A percentile compares a stretch with the other conserved stretches of the same genome.
These are phyloP conservation scores for Exophiala mesophila DNA, from an alignment of 2,329 filamentous ascomycete species.

Conservation along the genomic window DNA sequence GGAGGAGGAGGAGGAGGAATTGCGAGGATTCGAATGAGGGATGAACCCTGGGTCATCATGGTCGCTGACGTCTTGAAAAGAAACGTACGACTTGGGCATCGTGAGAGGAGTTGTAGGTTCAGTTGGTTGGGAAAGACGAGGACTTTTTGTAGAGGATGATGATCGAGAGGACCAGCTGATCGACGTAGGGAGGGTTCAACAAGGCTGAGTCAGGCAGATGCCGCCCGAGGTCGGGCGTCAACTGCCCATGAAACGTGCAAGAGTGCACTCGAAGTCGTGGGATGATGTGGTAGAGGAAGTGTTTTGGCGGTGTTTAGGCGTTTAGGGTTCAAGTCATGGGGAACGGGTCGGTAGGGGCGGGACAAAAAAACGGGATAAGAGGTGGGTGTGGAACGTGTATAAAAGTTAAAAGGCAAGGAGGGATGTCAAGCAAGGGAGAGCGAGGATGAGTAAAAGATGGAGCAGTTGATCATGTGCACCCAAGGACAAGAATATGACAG, in stretches of 20 bases:
- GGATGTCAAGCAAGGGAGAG: not conserved
- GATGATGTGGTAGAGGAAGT: too few species aligned
- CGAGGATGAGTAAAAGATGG: not conserved
- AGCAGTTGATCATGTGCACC: conserved; percentile 2
- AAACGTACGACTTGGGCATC: conserved; percentile 22
- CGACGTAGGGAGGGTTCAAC: conserved; percentile 2
- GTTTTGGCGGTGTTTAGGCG: too few species aligned
- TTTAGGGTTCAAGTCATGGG: too few species aligned
- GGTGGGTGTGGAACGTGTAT: not conserved
- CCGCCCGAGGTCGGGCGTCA: conserved; percentile 13
- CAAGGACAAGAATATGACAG: not conserved
- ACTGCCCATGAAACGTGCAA: conserved; percentile 11
- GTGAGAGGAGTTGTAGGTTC: conserved; percentile 3
- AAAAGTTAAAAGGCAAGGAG: conserved; percentile 1
- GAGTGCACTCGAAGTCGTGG: too few species aligned
- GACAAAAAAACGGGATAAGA: not conserved
- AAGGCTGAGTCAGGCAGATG: conserved; percentile 14
- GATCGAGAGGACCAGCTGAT: too few species aligned
- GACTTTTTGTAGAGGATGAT: not conserved
- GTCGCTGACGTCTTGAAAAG: conserved; percentile 15
- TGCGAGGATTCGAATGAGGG: conserved; percentile 1
- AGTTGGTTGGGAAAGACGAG: conserved; percentile 1
- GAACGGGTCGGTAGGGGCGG: too few species aligned
- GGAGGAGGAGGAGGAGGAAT: conserved; percentile 8
- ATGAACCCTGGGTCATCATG: conserved; percentile 12